phyloP scores from a whole-genome alignment of 2,329 filamentous ascomycete species.

The Diaporthe sp. region DNA sequence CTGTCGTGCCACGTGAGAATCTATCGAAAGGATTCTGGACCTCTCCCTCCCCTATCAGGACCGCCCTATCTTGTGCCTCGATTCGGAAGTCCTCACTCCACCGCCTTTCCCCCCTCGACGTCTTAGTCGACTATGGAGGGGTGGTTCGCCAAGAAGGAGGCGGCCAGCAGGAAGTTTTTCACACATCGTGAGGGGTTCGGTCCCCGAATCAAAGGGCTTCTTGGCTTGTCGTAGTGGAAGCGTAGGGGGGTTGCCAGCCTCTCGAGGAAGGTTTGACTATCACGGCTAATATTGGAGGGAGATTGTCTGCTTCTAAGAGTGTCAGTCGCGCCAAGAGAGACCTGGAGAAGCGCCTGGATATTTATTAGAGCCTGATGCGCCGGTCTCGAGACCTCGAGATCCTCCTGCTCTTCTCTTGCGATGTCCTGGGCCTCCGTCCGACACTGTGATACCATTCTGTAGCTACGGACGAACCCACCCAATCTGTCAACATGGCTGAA shows the following conservation, averaged over 20 bases:
- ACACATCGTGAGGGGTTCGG: neutral
- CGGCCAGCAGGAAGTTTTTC: neutral
- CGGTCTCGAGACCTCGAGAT: neutral
- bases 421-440: neutral
- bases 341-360: neutral
- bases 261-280: neutral
- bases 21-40: neutral
- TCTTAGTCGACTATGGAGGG: neutral
- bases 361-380: constrained; percentile 2
- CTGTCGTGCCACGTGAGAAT: constrained; percentile 18
- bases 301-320: neutral
- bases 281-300: neutral
- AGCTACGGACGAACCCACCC: neutral
- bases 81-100: neutral
- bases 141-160: constrained; percentile 14
- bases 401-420: neutral
- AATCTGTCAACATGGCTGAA: constrained; percentile 5
- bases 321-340: neutral
- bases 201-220: neutral
- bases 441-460: neutral
- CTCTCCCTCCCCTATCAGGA: neutral
- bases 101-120: neutral
- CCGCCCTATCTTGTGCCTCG: constrained; percentile 1
- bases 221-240: constrained; percentile 11
- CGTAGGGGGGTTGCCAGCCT: neutral